Evolutionary conservation across 176 grass and related monocot species (phyloP).

Genomic region (Musa itinerans): DNA sequence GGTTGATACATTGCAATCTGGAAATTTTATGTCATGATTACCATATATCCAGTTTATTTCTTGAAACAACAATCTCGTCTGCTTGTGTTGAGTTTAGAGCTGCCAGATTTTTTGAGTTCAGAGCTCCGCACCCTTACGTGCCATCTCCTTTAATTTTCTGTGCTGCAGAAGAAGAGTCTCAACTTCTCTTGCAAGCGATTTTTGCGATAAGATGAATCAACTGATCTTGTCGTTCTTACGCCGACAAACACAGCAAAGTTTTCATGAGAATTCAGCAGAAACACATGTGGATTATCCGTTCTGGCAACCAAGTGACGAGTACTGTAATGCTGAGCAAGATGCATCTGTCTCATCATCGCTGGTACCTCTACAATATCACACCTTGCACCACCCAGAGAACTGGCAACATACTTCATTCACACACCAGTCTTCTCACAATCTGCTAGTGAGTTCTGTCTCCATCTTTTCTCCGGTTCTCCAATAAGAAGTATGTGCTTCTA

Average conservation of each 20-base stretch:
- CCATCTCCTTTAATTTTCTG: too few relatives aligned
- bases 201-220: slow-evolving; percentile 80
- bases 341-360: slow-evolving; percentile 43
- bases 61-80: neutral
- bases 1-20: too few relatives aligned
- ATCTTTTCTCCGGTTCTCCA: neutral
- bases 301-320: slow-evolving; percentile 55
- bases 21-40: too few relatives aligned
- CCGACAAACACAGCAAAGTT: slow-evolving; percentile 52
- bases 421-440: slow-evolving; percentile 36
- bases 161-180: slow-evolving; percentile 80
- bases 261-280: slow-evolving; percentile 61
- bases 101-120: too few relatives aligned
- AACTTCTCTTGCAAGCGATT: slow-evolving; percentile 83
- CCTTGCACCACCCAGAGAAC: slow-evolving; percentile 35
- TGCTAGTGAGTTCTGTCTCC: slow-evolving; percentile 34
- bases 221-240: slow-evolving; percentile 49
- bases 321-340: slow-evolving; percentile 36
- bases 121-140: too few relatives aligned
- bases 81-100: neutral
- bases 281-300: slow-evolving; percentile 38
- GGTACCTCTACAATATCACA: slow-evolving; percentile 43
- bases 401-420: slow-evolving; percentile 51
- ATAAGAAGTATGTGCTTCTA: neutral
- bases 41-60: neutral